Base-by-base conservation (phyloP, 2,329 filamentous ascomycete species). In the Xylariales sp. region DNA sequence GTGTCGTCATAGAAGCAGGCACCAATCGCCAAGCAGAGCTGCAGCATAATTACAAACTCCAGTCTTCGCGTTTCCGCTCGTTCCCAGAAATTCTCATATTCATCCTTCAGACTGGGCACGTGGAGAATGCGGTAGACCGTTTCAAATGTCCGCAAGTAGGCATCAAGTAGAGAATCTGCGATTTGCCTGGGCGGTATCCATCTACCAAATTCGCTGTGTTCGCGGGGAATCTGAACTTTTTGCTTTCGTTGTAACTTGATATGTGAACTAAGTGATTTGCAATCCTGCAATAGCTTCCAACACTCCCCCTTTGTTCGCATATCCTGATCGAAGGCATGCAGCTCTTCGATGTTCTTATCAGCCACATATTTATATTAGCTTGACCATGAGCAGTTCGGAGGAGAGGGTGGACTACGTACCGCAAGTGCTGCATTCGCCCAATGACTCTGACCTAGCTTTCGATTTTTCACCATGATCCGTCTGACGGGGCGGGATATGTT, bases 1-100 rank as follows among this genome's bases (percentile, higher is more conserved):
- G 54, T 42, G 0, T 72, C 63, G 37, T 80, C 72, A 40, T 74
- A 69, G 0, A 61, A 59, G 2, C 63, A 58, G 2, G 74, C 67
- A 1, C 78, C 78, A n/a, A 82, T 68, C 0, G 78, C 75, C 5
- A 82, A 54, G 0, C 81, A 66, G 0, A 83, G 56, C 45, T 81
- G 78, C 3, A 81, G 45, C 31, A 76, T 75, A 13, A 79, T 65
- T 2, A 79, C 40, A 33, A 81, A 81, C 2, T 54, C 56, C 28
- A 69, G 62, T 0, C 60, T 50, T 10, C 17, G n/a, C 21, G 13
- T 5, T 10, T 17, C 15, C 12, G 28, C 5, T 2, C 54, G 44
- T 1, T 29, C 28, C 76, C 76, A 82, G 1, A 77, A 44, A 0
- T 63, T 60, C 18, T 76, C 70, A 15, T 76, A 78, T 3, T 68